phyloP scores from a whole-genome alignment of 345 rosid genomes.

The Boechera retrofracta region DNA sequence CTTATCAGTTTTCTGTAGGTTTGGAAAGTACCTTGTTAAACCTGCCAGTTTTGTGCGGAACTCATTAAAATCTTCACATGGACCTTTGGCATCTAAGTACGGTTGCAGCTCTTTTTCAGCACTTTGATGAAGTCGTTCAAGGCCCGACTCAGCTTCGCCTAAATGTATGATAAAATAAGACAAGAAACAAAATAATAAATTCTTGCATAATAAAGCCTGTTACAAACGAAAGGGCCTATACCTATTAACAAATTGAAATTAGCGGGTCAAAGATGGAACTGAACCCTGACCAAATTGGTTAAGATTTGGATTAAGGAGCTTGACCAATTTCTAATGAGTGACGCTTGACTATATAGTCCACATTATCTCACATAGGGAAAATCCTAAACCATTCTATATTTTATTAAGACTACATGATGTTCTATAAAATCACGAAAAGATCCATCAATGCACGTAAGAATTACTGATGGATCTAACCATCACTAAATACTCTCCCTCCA shows the following conservation, averaged over 20 bases:
- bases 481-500: not conserved
- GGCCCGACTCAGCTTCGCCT: constrained; percentile 92
- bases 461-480: constrained; percentile 3
- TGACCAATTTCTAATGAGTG: not conserved
- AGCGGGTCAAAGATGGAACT: not conserved
- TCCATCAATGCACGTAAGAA: constrained; percentile 8
- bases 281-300: constrained; percentile 4
- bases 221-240: not conserved
- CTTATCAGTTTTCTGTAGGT: constrained; percentile 2
- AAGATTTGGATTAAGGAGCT: constrained; percentile 1
- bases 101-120: constrained; percentile 82
- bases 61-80: constrained; percentile 75
- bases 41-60: constrained; percentile 90
- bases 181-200: constrained; percentile 7
- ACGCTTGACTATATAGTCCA: not conserved
- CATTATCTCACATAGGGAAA: not conserved
- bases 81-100: constrained; percentile 62
- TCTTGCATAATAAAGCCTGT: constrained; percentile 4
- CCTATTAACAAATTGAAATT: not conserved
- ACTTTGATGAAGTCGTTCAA: constrained; percentile 90
- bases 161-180: constrained; percentile 25
- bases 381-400: constrained; percentile 9
- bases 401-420: constrained; percentile 11
- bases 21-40: constrained; percentile 63
- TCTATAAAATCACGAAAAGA: constrained; percentile 14